Evolutionary conservation across 768 basidiomycete species (phyloP), one percentile per base, ranked within the genome.

Genomic region (Sarcodon sp.): DNA sequence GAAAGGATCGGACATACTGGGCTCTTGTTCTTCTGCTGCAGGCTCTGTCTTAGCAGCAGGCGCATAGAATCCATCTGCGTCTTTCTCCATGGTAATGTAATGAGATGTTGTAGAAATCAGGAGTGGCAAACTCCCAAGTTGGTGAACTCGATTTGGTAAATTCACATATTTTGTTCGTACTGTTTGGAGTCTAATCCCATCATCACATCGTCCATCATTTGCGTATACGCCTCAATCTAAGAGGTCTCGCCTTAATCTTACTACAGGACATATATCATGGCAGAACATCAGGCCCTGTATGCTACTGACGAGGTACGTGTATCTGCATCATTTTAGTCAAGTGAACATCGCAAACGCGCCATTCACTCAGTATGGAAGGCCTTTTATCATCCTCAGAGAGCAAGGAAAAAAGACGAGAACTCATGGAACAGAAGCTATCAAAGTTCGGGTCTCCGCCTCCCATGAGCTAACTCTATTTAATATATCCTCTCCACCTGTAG

Each of bases 371-470:
- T 92, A 89, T 64, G 92, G 93, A 41, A 73, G 93, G 37, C 94
- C 92, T n/a, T 97, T 97, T 63, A 94, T 97, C 62, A 94, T 98
- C 68, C 74, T 98, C 49, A 77, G 92, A 32, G 93, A 97, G 59
- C 94, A 97, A 64, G 80, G 72, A 48, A 94, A 65, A 70, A 96
- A 92, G 73, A 94, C 89, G 9, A 77, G 94, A 56, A 79, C 75
- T 31, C 92, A 98, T 68, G 94, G 94, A 46, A 63, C 84, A 52
- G 89, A 93, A 65, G 94, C 94, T 55, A 96, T 98, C 72, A 93
- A 94, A 76, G 92, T 89, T 33, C 37, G 68, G 58, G 12, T n/a
- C 43, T 16, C 41, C 16, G 1, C 44, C 13, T 41, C 43, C 44
- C 38, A 31, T 38, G 33, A 43, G 45, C 9, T 16, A 36, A 18